phyloP scores from a whole-genome alignment of 2,329 filamentous ascomycete species.

The Metarhizium robertsii region DNA sequence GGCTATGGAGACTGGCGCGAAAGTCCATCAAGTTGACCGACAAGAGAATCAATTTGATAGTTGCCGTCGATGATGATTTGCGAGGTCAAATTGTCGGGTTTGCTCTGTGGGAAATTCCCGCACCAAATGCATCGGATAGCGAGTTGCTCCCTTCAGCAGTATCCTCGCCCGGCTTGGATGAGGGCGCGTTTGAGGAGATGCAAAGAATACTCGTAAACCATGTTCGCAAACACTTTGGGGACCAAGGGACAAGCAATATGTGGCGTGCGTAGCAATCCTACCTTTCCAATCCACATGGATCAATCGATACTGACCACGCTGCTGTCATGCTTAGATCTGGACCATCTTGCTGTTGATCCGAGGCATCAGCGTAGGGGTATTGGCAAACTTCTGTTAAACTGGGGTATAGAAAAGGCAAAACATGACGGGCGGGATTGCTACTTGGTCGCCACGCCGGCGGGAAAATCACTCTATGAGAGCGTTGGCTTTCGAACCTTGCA shows the following conservation, averaged over 20 bases:
- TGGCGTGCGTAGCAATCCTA: neutral
- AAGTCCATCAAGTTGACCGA: neutral
- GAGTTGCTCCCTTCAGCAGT: neutral
- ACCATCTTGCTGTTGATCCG: constrained; percentile 11
- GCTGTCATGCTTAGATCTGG: constrained; percentile 6
- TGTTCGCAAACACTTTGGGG: constrained; percentile 8
- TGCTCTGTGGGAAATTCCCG: constrained; percentile 12
- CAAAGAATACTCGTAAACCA: constrained; percentile 4
- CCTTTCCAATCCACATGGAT: neutral
- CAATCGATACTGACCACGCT: constrained; percentile 1
- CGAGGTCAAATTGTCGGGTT: constrained; percentile 10
- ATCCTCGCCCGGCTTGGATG: constrained; percentile 5
- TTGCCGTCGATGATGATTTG: constrained; percentile 10
- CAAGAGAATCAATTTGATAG: constrained; percentile 6
- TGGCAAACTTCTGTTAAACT: constrained; percentile 10
- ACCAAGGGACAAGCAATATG: constrained; percentile 6
- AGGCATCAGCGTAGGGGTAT: constrained; percentile 11
- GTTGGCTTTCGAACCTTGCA: constrained; percentile 6
- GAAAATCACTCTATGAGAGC: constrained; percentile 5
- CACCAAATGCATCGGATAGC: constrained; percentile 3
- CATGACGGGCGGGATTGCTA: constrained; percentile 7
- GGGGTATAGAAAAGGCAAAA: constrained; percentile 8
- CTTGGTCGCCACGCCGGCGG: constrained; percentile 8
- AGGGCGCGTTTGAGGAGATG: constrained; percentile 7
- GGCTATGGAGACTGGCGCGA: neutral